Evolutionary conservation across 2,329 filamentous ascomycete genomes (phyloP), one percentile per base, ranked within the genome.

Genomic region (Raffaelea ambrosiae): DNA sequence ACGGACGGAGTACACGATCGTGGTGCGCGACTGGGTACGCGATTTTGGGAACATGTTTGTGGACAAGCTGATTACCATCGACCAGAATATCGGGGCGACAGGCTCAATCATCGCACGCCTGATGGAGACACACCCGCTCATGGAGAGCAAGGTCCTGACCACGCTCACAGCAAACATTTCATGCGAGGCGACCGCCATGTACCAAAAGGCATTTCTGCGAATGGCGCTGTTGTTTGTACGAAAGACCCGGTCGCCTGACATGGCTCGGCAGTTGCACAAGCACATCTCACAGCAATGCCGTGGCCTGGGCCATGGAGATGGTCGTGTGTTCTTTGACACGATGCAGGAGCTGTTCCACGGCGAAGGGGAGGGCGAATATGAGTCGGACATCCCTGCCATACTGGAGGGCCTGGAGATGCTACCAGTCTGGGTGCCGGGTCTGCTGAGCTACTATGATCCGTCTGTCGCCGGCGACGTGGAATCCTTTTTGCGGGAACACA

Each of bases 61-160:
- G 21, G 79, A 81, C 58, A 87, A 84, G 59, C 68, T 89, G 22
- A 68, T 89, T 23, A 67, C 69, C 19, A 70, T 84, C 43, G 74
- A 83, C 52, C 76, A 83, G 57, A 81, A 79, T 47, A 61, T 64
- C 0, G 53, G 59, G 2, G 67, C 69, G 3, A 79, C 76, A 2
- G 68, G 74, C 44, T 66, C 64, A 13, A 83, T 89, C 46, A 60
- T 89, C 43, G 63, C 63, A 35, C 67, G 71, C 3, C 68, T 88
- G 33, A 63, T 86, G 39, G 63, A 67, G n/a, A 65, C 74, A 19
- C 72, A 75, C 48, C 61, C 67, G 1, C 56, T 66, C 7, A 71
- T 81, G 61, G 77, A 80, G 40, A 43, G 64, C 0, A 66, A 69
- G 40, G 67, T 88, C 2, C 70, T 71, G 36, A 62, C 66, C 40